Conservation (phyloP, 2,329 filamentous ascomycete genomes). For the Leptographium wingfieldii region DNA sequence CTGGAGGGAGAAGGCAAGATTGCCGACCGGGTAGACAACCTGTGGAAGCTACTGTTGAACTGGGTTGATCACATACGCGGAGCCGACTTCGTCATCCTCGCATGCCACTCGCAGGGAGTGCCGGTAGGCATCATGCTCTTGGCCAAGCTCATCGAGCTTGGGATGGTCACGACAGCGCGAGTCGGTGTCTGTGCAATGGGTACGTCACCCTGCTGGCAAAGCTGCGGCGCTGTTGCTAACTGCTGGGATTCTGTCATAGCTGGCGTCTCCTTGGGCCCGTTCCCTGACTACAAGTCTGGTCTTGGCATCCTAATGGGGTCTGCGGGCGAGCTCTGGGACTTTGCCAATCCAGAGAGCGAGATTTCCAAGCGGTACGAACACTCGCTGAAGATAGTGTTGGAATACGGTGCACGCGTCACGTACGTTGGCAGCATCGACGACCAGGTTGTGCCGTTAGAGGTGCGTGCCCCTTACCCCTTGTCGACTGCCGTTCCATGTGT, state of each 20-base stretch:
- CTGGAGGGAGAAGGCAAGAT: slow-evolving; percentile 93
- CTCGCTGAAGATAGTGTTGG: slow-evolving; percentile 60
- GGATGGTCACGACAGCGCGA: slow-evolving; percentile 61
- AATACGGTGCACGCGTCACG: slow-evolving; percentile 69
- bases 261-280: slow-evolving; percentile 86
- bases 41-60: slow-evolving; percentile 91
- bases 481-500: not conserved
- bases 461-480: slow-evolving; percentile 21
- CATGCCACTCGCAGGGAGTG: slow-evolving; percentile 90
- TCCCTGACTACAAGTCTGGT: slow-evolving; percentile 79
- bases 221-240: slow-evolving; percentile 7
- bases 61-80: slow-evolving; percentile 83
- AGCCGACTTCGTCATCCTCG: slow-evolving; percentile 84
- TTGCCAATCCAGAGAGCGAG: slow-evolving; percentile 66
- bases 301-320: slow-evolving; percentile 79
- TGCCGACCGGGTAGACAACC: slow-evolving; percentile 71
- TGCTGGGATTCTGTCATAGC: slow-evolving; percentile 28
- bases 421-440: slow-evolving; percentile 95
- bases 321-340: slow-evolving; percentile 91
- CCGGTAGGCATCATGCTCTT: slow-evolving; percentile 87
- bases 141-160: slow-evolving; percentile 83
- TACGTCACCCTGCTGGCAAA: slow-evolving; percentile 17
- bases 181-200: slow-evolving; percentile 77
- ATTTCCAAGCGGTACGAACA: slow-evolving; percentile 73
- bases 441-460: slow-evolving; percentile 86